These are phyloP conservation scores for Ceratocystiopsis sp. DNA, from an alignment of 2,329 filamentous ascomycete genomes.

Conservation along the genomic window DNA sequence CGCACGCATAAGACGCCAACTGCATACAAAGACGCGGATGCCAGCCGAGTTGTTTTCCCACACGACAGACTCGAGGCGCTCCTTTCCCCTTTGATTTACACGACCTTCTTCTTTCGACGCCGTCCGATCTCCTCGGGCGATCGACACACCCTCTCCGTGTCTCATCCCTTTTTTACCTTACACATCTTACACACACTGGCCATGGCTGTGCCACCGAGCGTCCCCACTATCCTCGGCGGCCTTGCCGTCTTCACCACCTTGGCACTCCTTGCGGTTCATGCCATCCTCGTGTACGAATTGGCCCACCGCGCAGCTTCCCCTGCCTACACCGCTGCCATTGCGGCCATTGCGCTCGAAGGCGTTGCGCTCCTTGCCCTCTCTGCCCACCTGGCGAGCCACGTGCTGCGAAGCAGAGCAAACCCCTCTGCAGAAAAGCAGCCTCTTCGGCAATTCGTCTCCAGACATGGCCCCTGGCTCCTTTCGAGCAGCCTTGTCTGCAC, in stretches of 20 bases:
- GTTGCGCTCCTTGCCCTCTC: conserved; percentile 19
- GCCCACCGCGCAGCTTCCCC: conserved; percentile 13
- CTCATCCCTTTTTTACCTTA: not conserved
- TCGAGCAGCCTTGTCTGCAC: conserved; percentile 23
- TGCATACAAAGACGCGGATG: too few species aligned
- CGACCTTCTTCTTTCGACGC: too few species aligned
- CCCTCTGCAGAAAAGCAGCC: conserved; percentile 1
- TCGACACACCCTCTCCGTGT: too few species aligned
- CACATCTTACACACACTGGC: too few species aligned
- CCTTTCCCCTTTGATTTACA: too few species aligned
- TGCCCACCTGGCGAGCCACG: conserved; percentile 16
- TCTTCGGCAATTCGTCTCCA: conserved; percentile 1
- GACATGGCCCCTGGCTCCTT: conserved; percentile 19
- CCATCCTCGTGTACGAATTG: conserved; percentile 21
- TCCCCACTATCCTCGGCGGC: conserved; percentile 21
- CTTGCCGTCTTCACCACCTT: conserved; percentile 22
- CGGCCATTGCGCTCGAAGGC: conserved; percentile 21
- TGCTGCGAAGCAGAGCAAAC: conserved; percentile 5
- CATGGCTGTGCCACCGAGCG: conserved; percentile 19
- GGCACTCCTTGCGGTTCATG: conserved; percentile 22
- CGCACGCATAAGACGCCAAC: too few species aligned
- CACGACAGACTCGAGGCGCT: too few species aligned
- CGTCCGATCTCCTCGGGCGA: too few species aligned
- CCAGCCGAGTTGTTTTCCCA: too few species aligned
- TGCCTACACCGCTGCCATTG: conserved; percentile 19